Base-by-base conservation (phyloP, 495 filamentous ascomycete species). In the Xylaria nigripes region DNA sequence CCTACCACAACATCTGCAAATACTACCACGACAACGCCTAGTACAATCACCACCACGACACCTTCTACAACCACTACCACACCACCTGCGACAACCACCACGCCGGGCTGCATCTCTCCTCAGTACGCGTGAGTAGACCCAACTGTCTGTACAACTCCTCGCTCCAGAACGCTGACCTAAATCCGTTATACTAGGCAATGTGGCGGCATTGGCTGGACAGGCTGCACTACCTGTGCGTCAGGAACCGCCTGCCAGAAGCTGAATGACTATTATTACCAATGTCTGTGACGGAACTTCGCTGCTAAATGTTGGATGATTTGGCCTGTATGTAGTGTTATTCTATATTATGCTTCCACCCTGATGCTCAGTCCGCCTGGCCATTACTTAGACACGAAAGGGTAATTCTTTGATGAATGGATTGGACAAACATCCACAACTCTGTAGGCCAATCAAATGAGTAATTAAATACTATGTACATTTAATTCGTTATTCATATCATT, bases 181-280 rank as follows among this genome's bases (percentile, higher is more conserved):
- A 47, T 32, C 24, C 0, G 0, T 21, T 0, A 24, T 24, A 13
- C 12, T 21, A 71, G 69, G 1, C 77, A 80, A 58, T 80, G 77
- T 49, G 73, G 72, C n/a, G 77, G 77, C 12, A 69, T 48, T 48
- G 62, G 55, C 45, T 79, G 70, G 71, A 69, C 68, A 21, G 77
- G 75, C 1, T 66, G 74, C 43, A 77, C 68, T 22, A 63, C 55
- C 6, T 80, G 77, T 45, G 62, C 58, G 0, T 18, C 69, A 5
- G 66, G 70, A 23, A 72, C 70, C 6, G 67, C 71, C 32, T 80
- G 77, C 62, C 60, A 57, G 45, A 69, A 62, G 19, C 61, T 69
- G 54, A 78, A 77, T 56, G 67, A 71, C 16, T 80, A 70, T 48
- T 80, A 80, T 50, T 73, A 68, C 19, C 77, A 79, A 44, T 71